Evolutionary conservation across 345 rosid species (phyloP), one percentile per base, ranked within the genome.

Genomic region (Citrus glauca): DNA sequence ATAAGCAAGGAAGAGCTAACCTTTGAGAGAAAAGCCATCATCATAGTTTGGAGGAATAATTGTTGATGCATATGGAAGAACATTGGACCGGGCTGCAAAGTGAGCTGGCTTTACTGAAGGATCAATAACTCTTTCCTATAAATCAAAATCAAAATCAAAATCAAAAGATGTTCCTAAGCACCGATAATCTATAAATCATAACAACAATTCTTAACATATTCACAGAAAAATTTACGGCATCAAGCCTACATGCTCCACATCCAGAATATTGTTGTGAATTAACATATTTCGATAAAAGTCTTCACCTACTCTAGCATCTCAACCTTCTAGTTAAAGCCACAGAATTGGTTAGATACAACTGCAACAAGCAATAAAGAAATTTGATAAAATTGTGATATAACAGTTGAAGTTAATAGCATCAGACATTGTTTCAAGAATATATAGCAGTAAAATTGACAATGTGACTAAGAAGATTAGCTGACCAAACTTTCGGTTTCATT

Each of bases 121-220:
- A 86, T 87, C 92, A 33, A 72, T 77, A 73, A 81, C 82, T 85
- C 85, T 88, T 85, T 91, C 94, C 94, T 91, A 87, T 57, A 28
- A 82, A 85, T 76, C n/a, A 78, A 70, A 70, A 17, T 32, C 11
- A 71, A 28, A 82, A 85, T 76, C n/a, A 78, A 70, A 70, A 17
- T 32, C 11, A 71, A 33, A 75, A 74, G 27, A 76, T 71, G 79
- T 80, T 68, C 66, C 78, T 81, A 35, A 81, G 80, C 72, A 68
- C 71, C 55, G 27, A 38, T 48, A 22, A 5, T 74, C 69, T 64
- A 56, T 40, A 20, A 25, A 53, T 40, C 38, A 66, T 55, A 55
- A 69, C 56, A 28, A 70, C 42, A 33, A 70, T 33, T 75, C 22
- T 66, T 33, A 22, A 66, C 45, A 20, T 33, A 48, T 55, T 35